Base-by-base conservation (phyloP, 257 asterid species). In the Asclepias syriaca region DNA sequence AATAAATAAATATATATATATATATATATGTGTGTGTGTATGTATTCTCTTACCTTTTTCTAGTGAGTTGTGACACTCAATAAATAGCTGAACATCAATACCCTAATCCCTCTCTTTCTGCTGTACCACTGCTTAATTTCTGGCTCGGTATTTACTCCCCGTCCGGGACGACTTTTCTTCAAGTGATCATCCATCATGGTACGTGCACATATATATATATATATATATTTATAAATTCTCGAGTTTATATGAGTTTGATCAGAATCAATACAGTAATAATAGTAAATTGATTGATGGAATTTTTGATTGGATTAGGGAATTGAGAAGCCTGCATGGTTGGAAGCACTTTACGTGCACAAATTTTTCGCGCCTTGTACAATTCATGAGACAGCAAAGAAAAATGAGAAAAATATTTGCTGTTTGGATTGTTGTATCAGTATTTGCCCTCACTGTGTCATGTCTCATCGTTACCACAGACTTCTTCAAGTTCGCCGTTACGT, bases 401-500 rank as follows among this genome's bases (percentile, higher is more conserved):
- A 91, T 51, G 98, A 94, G 95, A 91, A 89, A 76, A 94, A 94
- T 51, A 87, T 94, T 0, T 88, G 85, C 46, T 94, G 98, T 34
- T 86, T 94, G 84, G 98, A 94, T 84, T 94, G 98, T 76, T 94
- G 97, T 78, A 87, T 58, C 0, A 94, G 98, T 79, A 94, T 94
- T 71, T 94, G 98, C 75, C 98, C 98, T 0, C 98, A 94, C 12
- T 94, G 98, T 6, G 96, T 91, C 0, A 80, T 87, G 73, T 84
- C 95, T 48, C 98, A 94, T 74, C 85, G 97, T 10, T 72, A 85
- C 39, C 98, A 94, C 22, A 68, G 97, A 34, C 96, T 94, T 55
- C 87, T 94, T 74, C 98, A 94, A 84, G 90, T 94, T 79, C 96
- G 98, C 3, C 92, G 97, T 7, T 94, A 94, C 39, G 98, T 94